phyloP scores from a whole-genome alignment of 2,329 filamentous ascomycete species.

The Colletotrichum horii region DNA sequence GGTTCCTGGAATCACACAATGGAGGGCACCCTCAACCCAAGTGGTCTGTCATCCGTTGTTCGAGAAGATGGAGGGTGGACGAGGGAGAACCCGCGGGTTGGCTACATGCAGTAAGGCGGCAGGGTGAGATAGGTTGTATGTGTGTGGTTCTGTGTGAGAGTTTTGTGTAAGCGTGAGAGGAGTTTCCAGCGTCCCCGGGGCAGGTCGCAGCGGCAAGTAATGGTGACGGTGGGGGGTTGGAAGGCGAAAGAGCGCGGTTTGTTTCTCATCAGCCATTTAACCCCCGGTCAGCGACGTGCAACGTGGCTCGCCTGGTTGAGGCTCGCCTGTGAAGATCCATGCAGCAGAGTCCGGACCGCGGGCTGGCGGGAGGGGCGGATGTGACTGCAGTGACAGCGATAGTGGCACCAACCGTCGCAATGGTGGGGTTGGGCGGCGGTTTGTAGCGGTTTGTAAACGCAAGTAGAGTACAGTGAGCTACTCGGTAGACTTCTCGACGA shows the following conservation, averaged over 20 bases:
- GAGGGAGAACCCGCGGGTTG: conserved; percentile 5
- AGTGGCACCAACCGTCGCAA: conserved; percentile 1
- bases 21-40: neutral
- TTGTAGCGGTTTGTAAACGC: neutral
- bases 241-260: neutral
- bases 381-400: conserved; percentile 9
- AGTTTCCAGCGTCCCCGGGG: neutral
- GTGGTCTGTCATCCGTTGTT: conserved; percentile 9
- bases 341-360: conserved; percentile 19
- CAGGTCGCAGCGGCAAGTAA: neutral
- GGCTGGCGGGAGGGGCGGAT: conserved; percentile 22
- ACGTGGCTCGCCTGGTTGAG: conserved; percentile 25
- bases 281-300: conserved; percentile 23
- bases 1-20: conserved; percentile 12
- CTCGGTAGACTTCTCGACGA: neutral
- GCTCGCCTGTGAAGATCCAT: conserved; percentile 22
- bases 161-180: neutral
- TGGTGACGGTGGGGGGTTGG: neutral
- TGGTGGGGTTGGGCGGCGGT: conserved; percentile 6
- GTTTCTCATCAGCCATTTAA: conserved; percentile 16
- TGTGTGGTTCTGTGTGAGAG: neutral
- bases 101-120: neutral
- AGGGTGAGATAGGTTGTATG: neutral
- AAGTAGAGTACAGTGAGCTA: neutral
- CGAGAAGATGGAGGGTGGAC: neutral